Evolutionary conservation across 768 basidiomycete species (phyloP), one percentile per base, ranked within the genome.

Genomic region (Serendipita sp.): DNA sequence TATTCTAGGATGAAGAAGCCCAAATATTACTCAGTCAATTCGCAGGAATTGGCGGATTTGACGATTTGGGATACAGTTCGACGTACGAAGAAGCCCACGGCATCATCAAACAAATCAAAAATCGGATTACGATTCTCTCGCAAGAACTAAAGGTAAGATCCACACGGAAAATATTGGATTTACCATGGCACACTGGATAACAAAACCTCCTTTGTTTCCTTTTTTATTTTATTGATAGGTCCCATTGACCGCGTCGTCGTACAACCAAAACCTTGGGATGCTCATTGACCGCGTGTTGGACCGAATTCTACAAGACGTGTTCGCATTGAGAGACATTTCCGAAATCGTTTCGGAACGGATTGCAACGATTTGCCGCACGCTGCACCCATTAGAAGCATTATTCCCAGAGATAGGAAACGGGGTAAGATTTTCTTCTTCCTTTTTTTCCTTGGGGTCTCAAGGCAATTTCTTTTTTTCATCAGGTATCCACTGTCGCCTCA

Each of bases 261-360:
- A 87, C 68, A 84, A 90, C 66, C 74, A 76, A 17, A 83, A 84
- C 0, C 72, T 90, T 16, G 94, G 93, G 11, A 72, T 78, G 28
- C 72, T 92, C 13, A 80, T 85, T 3, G 84, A 94, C 58, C 77
- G 80, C 3, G 82, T 81, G 3, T 75, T 95, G 26, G 77, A 77
- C 3, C 77, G 82, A 20, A 79, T 95, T 22, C 76, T 91, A 14
- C 77, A 78, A 41, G 85, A 90, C 68, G 77, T 96, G 20, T 75
- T 94, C 38, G 81, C 81, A 0, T 74, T 96, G 48, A 77, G 81
- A 3, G 94, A 97, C 71, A 96, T 97, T 65, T 84, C 93, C 0
- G 91, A 88, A 67, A 75, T 83, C 7, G 94, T 96, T 68, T 94
- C 91, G 1, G 85, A 87, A 66, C 78, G 82, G 58, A 73, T 96